These are phyloP conservation scores for Cenococcum geophilum DNA, from an alignment of 495 filamentous ascomycete species.

Conservation along the genomic window DNA sequence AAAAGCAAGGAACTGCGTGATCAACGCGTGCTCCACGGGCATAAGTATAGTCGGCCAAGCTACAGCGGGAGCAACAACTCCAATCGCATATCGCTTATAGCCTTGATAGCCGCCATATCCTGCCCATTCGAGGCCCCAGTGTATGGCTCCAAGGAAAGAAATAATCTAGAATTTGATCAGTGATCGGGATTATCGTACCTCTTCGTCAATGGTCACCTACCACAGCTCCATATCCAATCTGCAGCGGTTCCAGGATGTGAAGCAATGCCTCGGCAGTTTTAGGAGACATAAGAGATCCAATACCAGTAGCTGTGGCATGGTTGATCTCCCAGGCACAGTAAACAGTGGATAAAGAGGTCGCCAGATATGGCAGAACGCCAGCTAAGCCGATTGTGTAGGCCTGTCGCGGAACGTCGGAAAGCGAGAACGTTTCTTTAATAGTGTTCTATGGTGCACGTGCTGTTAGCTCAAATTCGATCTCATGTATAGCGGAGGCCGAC, in stretches of 20 bases:
- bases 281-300: constrained; percentile 59
- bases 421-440: constrained; percentile 81
- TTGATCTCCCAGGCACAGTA: constrained; percentile 60
- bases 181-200: not conserved
- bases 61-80: constrained; percentile 72
- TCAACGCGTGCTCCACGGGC: constrained; percentile 81
- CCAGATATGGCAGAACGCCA: constrained; percentile 84
- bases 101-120: constrained; percentile 64
- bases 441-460: constrained; percentile 50
- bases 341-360: constrained; percentile 80
- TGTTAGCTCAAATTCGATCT: constrained; percentile 23
- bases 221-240: constrained; percentile 88
- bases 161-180: constrained; percentile 56
- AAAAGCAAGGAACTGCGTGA: constrained; percentile 84
- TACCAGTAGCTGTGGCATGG: constrained; percentile 45
- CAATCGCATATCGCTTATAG: constrained; percentile 74
- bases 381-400: constrained; percentile 77
- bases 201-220: constrained; percentile 46
- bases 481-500: constrained; percentile 25
- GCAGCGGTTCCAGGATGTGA: constrained; percentile 78
- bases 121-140: constrained; percentile 87
- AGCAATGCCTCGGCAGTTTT: constrained; percentile 69
- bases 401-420: constrained; percentile 71
- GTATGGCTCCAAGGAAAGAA: constrained; percentile 91
- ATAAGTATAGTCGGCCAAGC: constrained; percentile 93